Base-by-base conservation (phyloP, 805 yeast species). In the Tanozyma kutaoensis region DNA sequence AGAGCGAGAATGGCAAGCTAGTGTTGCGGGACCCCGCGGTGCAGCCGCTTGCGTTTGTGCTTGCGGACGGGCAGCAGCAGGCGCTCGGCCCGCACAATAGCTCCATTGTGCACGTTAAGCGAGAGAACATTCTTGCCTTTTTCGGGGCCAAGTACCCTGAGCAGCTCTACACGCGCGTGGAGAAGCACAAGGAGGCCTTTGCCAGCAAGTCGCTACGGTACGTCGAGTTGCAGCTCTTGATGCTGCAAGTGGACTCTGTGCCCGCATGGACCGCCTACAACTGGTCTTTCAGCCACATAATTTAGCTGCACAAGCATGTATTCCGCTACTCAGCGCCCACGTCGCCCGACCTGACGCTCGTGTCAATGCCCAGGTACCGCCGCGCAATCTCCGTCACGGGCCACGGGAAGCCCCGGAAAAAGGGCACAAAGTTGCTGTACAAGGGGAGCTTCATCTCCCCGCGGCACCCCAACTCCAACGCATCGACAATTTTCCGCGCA, bases 361-460 rank as follows among this genome's bases (percentile, higher is more conserved):
- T 20, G 47, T 85, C 95, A 46, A 86, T 74, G 2, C 85, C 82
- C 5, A 86, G 67, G 8, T 69, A 32, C 31, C 54, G 46, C 25
- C 95, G 52, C 2, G 66, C 55, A 0, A 62, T n/a, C 29, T 60
- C 69, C 7, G 62, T 72, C 2, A 80, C 20, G 2, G 77, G 82
- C 76, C 81, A 71, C 0, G 94, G 93, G 11, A 72, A 48, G 0
- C 73, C 70, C 30, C 91, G 62, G 37, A 85, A 54, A 1, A 79
- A 32, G 0, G 95, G 94, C 20, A 86, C 40, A 24, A 80, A 52
- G 36, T 75, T 69, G 2, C 82, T 85, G 48, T 86, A 88, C 24
- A 76, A 55, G 0, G 97, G 96, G 17, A 72, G 38, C 35, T 66
- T 75, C 24, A 86, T 64, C 29, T 75, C 80, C 3, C 86, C 84